A percentile compares a stretch with the other conserved stretches of the same genome.
These are phyloP conservation scores for Triticum dicoccoides DNA, from an alignment of 176 grass and related monocot genomes.

Conservation along the genomic window DNA sequence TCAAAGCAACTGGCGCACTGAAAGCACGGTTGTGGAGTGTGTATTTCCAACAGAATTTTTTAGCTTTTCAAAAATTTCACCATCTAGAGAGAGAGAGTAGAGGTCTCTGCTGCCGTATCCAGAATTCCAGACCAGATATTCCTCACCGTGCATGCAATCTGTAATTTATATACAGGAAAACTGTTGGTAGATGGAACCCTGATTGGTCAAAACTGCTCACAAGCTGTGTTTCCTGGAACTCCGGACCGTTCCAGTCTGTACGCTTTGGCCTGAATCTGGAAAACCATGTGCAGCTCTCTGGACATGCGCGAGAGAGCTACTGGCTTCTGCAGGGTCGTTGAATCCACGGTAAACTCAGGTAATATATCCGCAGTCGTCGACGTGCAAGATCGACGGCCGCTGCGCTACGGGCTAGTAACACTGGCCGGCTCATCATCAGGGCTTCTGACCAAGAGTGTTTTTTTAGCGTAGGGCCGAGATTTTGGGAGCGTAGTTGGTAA, in stretches of 20 bases:
- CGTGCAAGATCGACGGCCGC: no score
- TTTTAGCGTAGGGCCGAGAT: no score
- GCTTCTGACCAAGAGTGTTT: no score
- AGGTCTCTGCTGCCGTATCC: not conserved
- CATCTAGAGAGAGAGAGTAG: not conserved
- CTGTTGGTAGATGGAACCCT: constrained; percentile 12
- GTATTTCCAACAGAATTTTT: not conserved
- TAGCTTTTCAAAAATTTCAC: not conserved
- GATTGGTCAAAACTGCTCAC: not conserved
- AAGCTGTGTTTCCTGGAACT: not conserved
- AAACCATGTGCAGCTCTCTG: constrained; percentile 7
- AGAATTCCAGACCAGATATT: not conserved
- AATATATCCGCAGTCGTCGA: no score
- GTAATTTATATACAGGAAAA: constrained; percentile 11
- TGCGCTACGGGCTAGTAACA: no score
- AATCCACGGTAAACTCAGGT: no score
- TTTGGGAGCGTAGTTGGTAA: no score
- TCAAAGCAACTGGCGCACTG: not conserved
- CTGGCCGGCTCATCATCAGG: no score
- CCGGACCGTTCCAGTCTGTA: constrained; percentile 12
- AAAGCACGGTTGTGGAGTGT: not conserved
- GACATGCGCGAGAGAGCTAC: not conserved
- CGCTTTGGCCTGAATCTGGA: constrained; percentile 28
- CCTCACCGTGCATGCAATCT: not conserved
- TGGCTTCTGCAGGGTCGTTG: not conserved